Conservation (phyloP, 2,329 filamentous ascomycete species). For the Xylariaceae sp. region DNA sequence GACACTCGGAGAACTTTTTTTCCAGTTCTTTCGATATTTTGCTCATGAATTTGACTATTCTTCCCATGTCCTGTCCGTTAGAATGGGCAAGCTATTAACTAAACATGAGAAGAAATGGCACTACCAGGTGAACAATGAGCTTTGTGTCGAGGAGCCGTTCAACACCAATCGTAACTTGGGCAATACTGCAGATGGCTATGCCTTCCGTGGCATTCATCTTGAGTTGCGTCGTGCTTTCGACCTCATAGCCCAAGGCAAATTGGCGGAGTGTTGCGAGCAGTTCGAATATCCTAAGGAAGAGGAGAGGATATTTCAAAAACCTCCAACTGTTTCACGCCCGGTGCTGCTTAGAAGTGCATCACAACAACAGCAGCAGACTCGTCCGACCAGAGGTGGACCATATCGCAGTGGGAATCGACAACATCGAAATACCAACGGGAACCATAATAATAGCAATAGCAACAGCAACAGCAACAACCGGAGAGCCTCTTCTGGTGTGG, state of each 20-base stretch:
- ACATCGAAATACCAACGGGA: conserved; percentile 38
- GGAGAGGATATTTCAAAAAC: conserved; percentile 56
- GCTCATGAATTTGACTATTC: conserved; percentile 91
- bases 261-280: conserved; percentile 81
- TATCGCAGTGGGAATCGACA: conserved; percentile 46
- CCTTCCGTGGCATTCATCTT: conserved; percentile 84
- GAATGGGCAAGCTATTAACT: conserved; percentile 71
- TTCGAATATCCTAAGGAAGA: conserved; percentile 87
- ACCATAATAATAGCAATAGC: conserved; percentile 31
- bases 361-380: conserved; percentile 46
- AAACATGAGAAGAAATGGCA: conserved; percentile 90
- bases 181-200: conserved; percentile 93
- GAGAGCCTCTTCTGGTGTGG: conserved; percentile 50
- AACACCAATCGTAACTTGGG: conserved; percentile 85
- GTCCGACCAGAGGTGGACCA: conserved; percentile 42
- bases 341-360: conserved; percentile 59
- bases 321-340: conserved; percentile 51
- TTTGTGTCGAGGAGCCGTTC: conserved; percentile 97
- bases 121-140: conserved; percentile 69
- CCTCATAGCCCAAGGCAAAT: conserved; percentile 70
- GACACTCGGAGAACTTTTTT: conserved; percentile 78
- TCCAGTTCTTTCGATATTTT: conserved; percentile 93
- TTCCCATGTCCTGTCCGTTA: conserved; percentile 77
- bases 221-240: conserved; percentile 89
- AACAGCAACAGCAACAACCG: conserved; percentile 28